Base-by-base conservation (phyloP, 169 alveolate species). In the Plasmodium vivax region DNA sequence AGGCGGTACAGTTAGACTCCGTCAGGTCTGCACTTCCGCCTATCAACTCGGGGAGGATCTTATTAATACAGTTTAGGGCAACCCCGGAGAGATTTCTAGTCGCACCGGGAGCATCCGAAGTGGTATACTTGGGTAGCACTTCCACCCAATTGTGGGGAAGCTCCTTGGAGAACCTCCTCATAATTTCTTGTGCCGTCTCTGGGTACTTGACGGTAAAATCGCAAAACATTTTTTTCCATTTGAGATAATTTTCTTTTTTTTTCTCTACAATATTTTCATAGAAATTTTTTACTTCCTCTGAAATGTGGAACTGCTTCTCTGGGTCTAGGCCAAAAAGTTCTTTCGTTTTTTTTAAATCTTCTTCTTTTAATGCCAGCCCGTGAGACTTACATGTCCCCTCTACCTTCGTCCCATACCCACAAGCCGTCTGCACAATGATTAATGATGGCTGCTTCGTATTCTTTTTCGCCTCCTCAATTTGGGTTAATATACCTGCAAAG, bases 11-110 rank as follows among this genome's bases (percentile, higher is more conserved):
- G 90, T 95, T 96, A 43, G 97, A 95, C 54, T 95, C 96, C 41
- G 97, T 92, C 72, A 96, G 93, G 83, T 96, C 98, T 23, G 98
- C 98, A 56, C 97, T 94, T 47, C 98, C 98, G 19, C 97, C 97
- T 38, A 96, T 93, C 43, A 96, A 91, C 77, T 95, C 98, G 3
- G 98, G 98, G 74, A 96, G 68, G 27, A 90, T 58, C 73, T 90
- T 91, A 45, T 94, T 94, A 73, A 92, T 9, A 43, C 94, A 75
- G 68, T 88, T 91, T 82, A 93, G 68, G 51, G 58, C 96, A n/a
- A 58, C 41, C 30, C 96, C 96, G 0, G 94, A 85, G 41, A 91
- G 45, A 75, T 85, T 91, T 82, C 96, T 88, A 36, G 96, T 93
- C 16, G 96, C 96, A 14, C 62, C 41, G 8, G 96, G 93, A 9